Base-by-base conservation (phyloP, 805 yeast genomes). In the Spathaspora passalidarum region DNA sequence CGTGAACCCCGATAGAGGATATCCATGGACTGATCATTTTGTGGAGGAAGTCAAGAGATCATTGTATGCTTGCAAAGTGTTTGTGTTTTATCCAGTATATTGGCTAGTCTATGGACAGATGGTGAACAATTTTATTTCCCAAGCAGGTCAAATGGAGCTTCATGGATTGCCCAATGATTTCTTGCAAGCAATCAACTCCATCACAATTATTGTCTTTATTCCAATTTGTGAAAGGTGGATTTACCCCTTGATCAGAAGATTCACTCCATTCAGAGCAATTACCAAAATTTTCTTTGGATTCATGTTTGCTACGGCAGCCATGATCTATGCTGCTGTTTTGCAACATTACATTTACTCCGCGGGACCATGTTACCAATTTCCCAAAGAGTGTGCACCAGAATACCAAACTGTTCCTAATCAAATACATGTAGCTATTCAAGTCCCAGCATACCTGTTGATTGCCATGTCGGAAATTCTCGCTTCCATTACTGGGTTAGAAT, bases 111-210 rank as follows among this genome's bases (percentile, higher is more conserved):
- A 83, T 62, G 72, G 72, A 16, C 88, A 84, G 68, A 84, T 86
- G 85, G 61, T 79, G 46, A 81, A 80, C 67, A 82, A 82, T 64
- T 84, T 86, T 56, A 77, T 84, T 47, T 76, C 87, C 34, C 88
- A 84, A 60, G 88, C 91, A 35, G 86, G 82, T 47, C 74, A 77
- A 53, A 82, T 85, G 87, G 80, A 83, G 55, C 69, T 78, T 44
- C 88, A 86, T 61, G 86, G 87, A 34, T 73, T 86, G 54, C 92
- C 95, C 51, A 86, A 86, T 61, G 94, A 86, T 71, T 72, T 86
- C 55, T 76, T 86, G 71, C 84, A 81, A 64, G 83, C 81, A 58
- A 76, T 86, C 53, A 85, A 86, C 65, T 85, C 94, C 17, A 67
- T 86, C 53, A 82, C 88, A 26, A 76, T 86, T 54, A 83, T 86